Evolutionary conservation across 2,329 filamentous ascomycete genomes (phyloP).

Genomic region (Onygenales sp.): DNA sequence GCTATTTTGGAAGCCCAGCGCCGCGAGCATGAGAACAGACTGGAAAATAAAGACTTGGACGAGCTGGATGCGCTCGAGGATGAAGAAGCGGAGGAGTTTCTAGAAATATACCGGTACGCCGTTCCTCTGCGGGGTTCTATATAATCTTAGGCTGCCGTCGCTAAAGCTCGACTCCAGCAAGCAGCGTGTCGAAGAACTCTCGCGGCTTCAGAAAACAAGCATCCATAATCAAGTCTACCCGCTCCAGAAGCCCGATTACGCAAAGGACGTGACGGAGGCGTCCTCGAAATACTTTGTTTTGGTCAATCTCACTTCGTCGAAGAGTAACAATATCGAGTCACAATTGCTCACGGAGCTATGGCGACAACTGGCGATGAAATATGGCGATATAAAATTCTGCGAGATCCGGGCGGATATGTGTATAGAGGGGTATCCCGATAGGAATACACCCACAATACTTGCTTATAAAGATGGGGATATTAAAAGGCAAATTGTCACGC

Average conservation of each 20-base stretch:
- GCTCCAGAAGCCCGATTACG: slow-evolving; percentile 88
- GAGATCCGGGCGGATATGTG: slow-evolving; percentile 87
- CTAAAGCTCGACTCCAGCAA: slow-evolving; percentile 36
- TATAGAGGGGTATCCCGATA: slow-evolving; percentile 92
- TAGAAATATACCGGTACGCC: slow-evolving; percentile 67
- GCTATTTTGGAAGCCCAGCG: slow-evolving; percentile 74
- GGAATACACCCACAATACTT: slow-evolving; percentile 87
- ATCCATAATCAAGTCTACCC: slow-evolving; percentile 88
- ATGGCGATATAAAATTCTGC: slow-evolving; percentile 94
- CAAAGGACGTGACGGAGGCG: slow-evolving; percentile 81
- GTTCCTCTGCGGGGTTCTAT: not conserved
- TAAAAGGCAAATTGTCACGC: slow-evolving; percentile 80
- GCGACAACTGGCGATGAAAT: slow-evolving; percentile 72
- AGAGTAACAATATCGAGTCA: slow-evolving; percentile 76
- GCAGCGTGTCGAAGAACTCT: slow-evolving; percentile 77
- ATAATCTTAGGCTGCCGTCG: not conserved
- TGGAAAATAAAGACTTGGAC: slow-evolving; percentile 90
- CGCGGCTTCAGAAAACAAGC: slow-evolving; percentile 62
- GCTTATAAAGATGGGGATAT: slow-evolving; percentile 92
- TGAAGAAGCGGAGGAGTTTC: slow-evolving; percentile 84
- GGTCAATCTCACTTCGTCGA: slow-evolving; percentile 71
- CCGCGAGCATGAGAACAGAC: slow-evolving; percentile 79
- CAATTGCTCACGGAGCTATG: slow-evolving; percentile 75
- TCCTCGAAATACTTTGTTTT: slow-evolving; percentile 60
- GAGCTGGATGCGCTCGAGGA: slow-evolving; percentile 92